Evolutionary conservation across 805 yeast genomes (phyloP).

Genomic region (Candida rishiriensis): DNA sequence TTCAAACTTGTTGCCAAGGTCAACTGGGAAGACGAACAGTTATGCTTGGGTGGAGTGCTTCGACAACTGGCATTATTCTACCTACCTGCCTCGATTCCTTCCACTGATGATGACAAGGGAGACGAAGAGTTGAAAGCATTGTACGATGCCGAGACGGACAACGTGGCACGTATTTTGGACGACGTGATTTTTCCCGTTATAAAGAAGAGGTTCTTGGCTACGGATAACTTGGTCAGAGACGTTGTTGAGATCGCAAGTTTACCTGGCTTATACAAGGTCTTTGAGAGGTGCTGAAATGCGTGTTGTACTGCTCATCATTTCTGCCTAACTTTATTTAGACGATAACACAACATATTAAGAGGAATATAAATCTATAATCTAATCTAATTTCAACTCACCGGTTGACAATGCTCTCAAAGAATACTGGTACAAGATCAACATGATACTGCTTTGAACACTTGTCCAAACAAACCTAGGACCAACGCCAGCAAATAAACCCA

Average conservation of each 20-base stretch:
- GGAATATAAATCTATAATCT: background rate
- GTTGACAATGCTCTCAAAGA: slow-evolving; percentile 50
- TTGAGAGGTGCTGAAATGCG: slow-evolving; percentile 74
- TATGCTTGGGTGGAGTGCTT: slow-evolving; percentile 63
- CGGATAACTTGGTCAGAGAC: slow-evolving; percentile 44
- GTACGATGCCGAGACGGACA: slow-evolving; percentile 23
- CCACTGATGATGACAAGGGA: slow-evolving; percentile 8
- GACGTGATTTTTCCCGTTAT: slow-evolving; percentile 60
- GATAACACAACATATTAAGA: no score
- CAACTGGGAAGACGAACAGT: slow-evolving; percentile 62
- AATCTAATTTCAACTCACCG: slow-evolving; percentile 17
- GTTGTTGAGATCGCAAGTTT: slow-evolving; percentile 84
- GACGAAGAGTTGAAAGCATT: slow-evolving; percentile 11
- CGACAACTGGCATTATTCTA: slow-evolving; percentile 69
- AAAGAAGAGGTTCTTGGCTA: slow-evolving; percentile 60
- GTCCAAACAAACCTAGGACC: slow-evolving; percentile 98
- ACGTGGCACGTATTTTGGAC: slow-evolving; percentile 41
- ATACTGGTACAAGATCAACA: slow-evolving; percentile 83
- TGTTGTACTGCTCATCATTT: no score
- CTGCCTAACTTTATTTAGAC: no score
- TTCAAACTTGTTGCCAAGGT: slow-evolving; percentile 55
- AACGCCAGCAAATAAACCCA: slow-evolving; percentile 87
- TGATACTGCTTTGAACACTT: slow-evolving; percentile 87
- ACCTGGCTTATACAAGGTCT: slow-evolving; percentile 87
- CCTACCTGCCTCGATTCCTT: slow-evolving; percentile 53